Conservation (phyloP, 805 yeast species). For the Myxozyma nipponensis region DNA sequence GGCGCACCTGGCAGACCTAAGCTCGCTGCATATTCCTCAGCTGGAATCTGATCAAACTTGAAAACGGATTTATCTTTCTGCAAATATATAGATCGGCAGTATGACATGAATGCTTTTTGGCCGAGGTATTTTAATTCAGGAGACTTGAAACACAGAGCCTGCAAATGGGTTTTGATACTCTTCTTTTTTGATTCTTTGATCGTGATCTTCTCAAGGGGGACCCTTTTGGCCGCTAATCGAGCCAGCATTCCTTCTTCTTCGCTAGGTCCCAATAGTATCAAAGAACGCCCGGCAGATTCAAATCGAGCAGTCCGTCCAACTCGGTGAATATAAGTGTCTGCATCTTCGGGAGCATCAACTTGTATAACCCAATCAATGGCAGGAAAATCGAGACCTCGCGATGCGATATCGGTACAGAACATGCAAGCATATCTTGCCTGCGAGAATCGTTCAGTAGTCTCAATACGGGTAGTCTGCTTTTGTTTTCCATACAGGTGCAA, state of each 20-base stretch:
- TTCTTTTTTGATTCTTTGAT: conserved; percentile 69
- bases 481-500: conserved; percentile 96
- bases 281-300: conserved; percentile 77
- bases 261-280: conserved; percentile 75
- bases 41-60: conserved; percentile 68
- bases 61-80: conserved; percentile 87
- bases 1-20: conserved; percentile 97
- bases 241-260: conserved; percentile 76
- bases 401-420: conserved; percentile 97
- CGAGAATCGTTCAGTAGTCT: conserved; percentile 92
- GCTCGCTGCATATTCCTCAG: conserved; percentile 80
- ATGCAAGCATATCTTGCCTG: conserved; percentile 88
- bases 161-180: conserved; percentile 76
- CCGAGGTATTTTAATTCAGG: conserved; percentile 91
- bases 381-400: conserved; percentile 98
- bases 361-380: conserved; percentile 98
- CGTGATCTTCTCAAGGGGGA: conserved; percentile 67
- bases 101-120: conserved; percentile 92
- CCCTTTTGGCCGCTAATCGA: conserved; percentile 56
- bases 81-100: conserved; percentile 75
- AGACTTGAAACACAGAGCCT: conserved; percentile 83
- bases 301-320: conserved; percentile 99
- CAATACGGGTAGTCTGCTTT: conserved; percentile 94
- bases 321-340: conserved; percentile 97
- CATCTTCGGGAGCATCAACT: conserved; percentile 99